Base-by-base conservation (phyloP, 176 grass and related monocot genomes). In the Oryza nivara region DNA sequence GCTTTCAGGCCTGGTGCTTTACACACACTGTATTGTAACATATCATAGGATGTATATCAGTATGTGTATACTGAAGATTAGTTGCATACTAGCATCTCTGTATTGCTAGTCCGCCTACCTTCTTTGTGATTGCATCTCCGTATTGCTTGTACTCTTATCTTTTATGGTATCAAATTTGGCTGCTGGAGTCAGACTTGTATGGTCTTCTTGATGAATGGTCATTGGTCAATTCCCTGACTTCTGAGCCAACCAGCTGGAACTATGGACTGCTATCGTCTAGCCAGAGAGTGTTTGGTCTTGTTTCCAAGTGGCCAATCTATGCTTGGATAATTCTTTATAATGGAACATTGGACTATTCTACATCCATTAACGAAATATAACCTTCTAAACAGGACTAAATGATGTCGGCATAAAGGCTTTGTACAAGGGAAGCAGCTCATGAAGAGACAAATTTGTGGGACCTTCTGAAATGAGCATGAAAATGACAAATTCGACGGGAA, bases 221-320 rank as follows among this genome's bases (percentile, higher is more conserved):
- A 28, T 73, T 67, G 38, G 41, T 45, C 32, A 54, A 86, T 67
- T 51, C 5, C 43, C 38, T 45, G 65, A 70, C 46, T 52, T 73
- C 4, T 73, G n/a, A 32, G 34, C 70, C 45, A 68, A 8, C 61
- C 85, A 75, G 19, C 30, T 38, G 36, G 36, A 38, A 6, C 36
- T 6, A 38, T 38, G 5, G 45, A 80, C 45, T 16, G 74, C 45
- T 16, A 74, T 43, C 44, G 7, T 68, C 23, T 17, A 17, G n/a
- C 40, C 40, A 41, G 51, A 41, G 51, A n/a, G 20, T 5, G 51
- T 80, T 3, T 16, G 0, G 44, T 56, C 30, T 28, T 73, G 20
- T 54, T 54, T 28, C 2, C 6, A 17, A 74, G 65, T 41, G n/a
- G 11, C 11, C 10, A 11, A 44, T 86, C 32, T 38, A 14, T 11